Evolutionary conservation across 805 yeast genomes (phyloP), one percentile per base, ranked within the genome.

Genomic region (Saturnispora quitensis): DNA sequence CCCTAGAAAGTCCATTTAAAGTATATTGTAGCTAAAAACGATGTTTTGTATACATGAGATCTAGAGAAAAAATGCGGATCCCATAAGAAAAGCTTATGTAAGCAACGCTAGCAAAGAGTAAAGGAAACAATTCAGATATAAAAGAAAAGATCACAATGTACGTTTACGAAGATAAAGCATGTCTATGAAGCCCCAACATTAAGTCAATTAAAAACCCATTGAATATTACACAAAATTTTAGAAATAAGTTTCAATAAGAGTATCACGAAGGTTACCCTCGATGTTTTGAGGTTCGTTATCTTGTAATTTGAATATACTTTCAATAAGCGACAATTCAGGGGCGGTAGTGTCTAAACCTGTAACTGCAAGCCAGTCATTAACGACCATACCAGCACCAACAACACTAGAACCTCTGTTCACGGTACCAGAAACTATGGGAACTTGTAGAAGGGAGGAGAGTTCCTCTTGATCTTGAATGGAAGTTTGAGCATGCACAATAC

Each of bases 321-420:
- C 99, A 59, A 93, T 80, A 54, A 93, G 99, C 61, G 96, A 89
- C 65, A 93, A 76, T 72, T 93, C 99, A 47, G 99, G 97, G 46
- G 99, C 98, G 58, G 99, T 90, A 53, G 99, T 93, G 72, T 93
- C 98, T 61, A 88, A 77, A 58, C 99, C 99, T 46, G 96, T 77
- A 43, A 95, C 98, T 31, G 98, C 95, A 59, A 91, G 75, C 95
- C 97, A 93, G 73, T 93, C 99, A 68, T 93, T 93, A 50, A 90
- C 99, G 50, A 93, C 98, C 82, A 93, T 82, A 61, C 99, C 99
- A 45, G 97, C 98, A 64, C 99, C 99, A 55, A 93, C 96, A 47
- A 91, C 97, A 4, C 96, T 73, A 28, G 97, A 88, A 71, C 99
- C 99, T 70, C 99, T 84, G 75, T 93, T 93, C 54, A 93, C 90